Evolutionary conservation across 2,329 filamentous ascomycete species (phyloP).

Genomic region (Beauveria sp.): DNA sequence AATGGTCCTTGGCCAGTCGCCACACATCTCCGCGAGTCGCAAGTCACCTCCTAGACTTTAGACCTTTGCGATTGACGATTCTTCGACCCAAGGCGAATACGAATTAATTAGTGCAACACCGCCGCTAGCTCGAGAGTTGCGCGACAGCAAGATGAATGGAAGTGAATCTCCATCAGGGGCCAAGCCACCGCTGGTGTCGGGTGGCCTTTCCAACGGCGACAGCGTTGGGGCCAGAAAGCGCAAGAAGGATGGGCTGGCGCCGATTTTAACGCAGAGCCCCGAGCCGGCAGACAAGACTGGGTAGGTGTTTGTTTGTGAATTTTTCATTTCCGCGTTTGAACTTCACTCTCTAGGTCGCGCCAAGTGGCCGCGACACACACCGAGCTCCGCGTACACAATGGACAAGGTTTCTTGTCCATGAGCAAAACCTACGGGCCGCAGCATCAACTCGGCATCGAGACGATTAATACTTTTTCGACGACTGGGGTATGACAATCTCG

Average conservation of each 20-base stretch:
- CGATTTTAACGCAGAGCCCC: slow-evolving; percentile 63
- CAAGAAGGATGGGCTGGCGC: slow-evolving; percentile 66
- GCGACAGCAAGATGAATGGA: slow-evolving; percentile 20
- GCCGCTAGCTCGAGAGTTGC: neutral
- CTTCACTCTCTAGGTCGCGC: neutral
- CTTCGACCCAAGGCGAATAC: neutral
- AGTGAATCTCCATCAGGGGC: slow-evolving; percentile 19
- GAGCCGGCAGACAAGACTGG: slow-evolving; percentile 28
- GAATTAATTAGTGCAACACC: neutral
- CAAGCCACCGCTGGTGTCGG: slow-evolving; percentile 12
- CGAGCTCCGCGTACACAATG: neutral
- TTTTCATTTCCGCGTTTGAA: neutral
- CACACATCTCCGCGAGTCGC: neutral
- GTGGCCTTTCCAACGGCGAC: slow-evolving; percentile 22
- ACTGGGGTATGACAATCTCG: neutral
- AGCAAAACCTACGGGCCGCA: neutral
- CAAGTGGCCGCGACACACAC: neutral
- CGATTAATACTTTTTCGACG: neutral
- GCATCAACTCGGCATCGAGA: neutral
- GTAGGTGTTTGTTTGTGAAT: slow-evolving; percentile 24
- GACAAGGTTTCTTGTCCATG: neutral
- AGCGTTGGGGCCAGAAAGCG: slow-evolving; percentile 53
- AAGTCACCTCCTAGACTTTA: neutral
- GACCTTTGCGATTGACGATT: neutral
- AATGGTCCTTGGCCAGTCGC: slow-evolving; percentile 1